Base-by-base conservation (phyloP, 805 yeast genomes). In the Saturnispora besseyi region DNA sequence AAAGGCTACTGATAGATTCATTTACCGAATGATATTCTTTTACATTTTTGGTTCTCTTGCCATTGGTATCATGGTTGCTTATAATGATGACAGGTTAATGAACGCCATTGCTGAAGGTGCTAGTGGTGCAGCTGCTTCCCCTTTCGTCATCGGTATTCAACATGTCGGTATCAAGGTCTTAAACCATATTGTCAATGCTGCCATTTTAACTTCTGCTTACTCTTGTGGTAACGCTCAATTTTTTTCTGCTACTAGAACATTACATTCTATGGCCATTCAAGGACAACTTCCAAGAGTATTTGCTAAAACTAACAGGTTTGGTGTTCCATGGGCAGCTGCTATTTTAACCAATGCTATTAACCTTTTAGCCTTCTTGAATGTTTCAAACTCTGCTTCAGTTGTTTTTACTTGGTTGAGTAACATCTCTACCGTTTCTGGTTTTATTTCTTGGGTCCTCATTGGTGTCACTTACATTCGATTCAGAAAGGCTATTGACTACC, bases 371-470 rank as follows among this genome's bases (percentile, higher is more conserved):
- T 79, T 73, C 61, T 64, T 82, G 50, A 80, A 79, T 57, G 76
- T 70, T 29, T 76, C 82, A 5, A 68, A 76, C 6, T 68, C 76
- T 3, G 69, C 85, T 0, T 62, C 79, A 2, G 56, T 63, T 41
- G 87, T 78, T 5, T 82, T 82, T 65, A 69, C 72, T 24, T 82
- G 87, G 87, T 74, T 82, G 50, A 71, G 82, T 13, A 81, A 81
- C 59, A 76, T 82, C 53, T 73, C 81, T 34, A 81, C 86, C 33
- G 75, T 81, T 47, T 78, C 85, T 3, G 87, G 86, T 11, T 81
- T 82, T 62, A 61, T 81, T 41, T 76, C 83, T 26, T 81, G 87
- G 88, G 62, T 79, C 41, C 67, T 74, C 48, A 73, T 77, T 32
- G 63, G 76, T 37, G 62, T 72, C 36, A 76, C 84, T 9, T 80